phyloP scores from a whole-genome alignment of 2,329 filamentous ascomycete genomes.

The Geosmithia morbida region DNA sequence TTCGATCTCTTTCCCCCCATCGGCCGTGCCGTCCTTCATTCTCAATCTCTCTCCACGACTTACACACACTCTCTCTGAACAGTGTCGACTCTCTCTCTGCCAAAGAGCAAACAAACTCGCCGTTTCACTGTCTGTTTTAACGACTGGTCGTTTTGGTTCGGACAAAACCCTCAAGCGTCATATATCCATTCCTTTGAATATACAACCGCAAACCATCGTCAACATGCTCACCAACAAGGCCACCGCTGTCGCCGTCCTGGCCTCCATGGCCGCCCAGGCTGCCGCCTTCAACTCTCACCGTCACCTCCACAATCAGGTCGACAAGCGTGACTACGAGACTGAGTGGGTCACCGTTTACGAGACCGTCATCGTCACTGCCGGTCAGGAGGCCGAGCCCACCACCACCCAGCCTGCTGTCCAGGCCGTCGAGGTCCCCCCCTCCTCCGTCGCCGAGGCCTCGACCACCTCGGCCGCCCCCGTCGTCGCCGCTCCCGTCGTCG shows the following conservation, averaged over 20 bases:
- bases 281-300: slow-evolving; percentile 26
- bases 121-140: background rate
- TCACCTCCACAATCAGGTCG: slow-evolving; percentile 22
- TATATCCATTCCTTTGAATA: too few relatives aligned
- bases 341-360: slow-evolving; percentile 14
- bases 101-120: background rate
- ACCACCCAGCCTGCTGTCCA: slow-evolving; percentile 1
- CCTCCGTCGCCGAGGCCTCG: slow-evolving; percentile 1
- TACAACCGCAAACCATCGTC: slow-evolving; percentile 4
- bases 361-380: slow-evolving; percentile 22
- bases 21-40: slow-evolving; percentile 18
- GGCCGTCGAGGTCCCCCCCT: background rate
- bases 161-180: too few relatives aligned
- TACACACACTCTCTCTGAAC: background rate
- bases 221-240: slow-evolving; percentile 30
- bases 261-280: slow-evolving; percentile 27
- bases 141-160: background rate
- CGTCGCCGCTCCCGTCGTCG: background rate
- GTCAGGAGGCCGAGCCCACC: slow-evolving; percentile 8
- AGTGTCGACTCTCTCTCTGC: background rate
- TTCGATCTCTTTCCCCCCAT: slow-evolving; percentile 8
- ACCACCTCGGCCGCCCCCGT: slow-evolving; percentile 4
- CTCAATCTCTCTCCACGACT: background rate
- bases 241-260: slow-evolving; percentile 23
- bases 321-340: slow-evolving; percentile 15